Evolutionary conservation across 2,329 filamentous ascomycete genomes (phyloP).

Genomic region (Aspergillus intermedius): DNA sequence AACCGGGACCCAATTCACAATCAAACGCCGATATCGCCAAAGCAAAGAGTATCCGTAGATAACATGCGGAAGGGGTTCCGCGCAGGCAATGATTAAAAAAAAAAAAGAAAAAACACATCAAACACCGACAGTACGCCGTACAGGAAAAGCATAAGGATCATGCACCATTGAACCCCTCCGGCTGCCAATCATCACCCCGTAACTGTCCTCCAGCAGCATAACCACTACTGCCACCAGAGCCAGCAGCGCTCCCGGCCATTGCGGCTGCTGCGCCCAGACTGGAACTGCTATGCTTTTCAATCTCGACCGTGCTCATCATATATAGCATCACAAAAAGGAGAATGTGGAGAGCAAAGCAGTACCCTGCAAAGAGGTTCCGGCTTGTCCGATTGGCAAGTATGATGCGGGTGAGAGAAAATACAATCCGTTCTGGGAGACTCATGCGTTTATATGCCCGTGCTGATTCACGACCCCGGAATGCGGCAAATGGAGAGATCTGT

Average conservation of each 20-base stretch:
- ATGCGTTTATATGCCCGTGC: constrained; percentile 86
- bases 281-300: constrained; percentile 56
- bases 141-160: constrained; percentile 3
- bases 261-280: constrained; percentile 40
- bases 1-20: not conserved
- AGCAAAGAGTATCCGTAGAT: not conserved
- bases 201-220: constrained; percentile 24
- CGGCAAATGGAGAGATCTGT: constrained; percentile 90
- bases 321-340: constrained; percentile 83
- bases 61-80: not conserved
- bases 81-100: not conserved
- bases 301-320: constrained; percentile 66
- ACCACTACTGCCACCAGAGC: constrained; percentile 15
- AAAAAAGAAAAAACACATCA: not conserved
- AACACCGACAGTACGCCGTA: not conserved
- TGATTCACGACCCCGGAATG: constrained; percentile 89
- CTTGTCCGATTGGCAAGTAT: constrained; percentile 85
- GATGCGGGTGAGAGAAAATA: constrained; percentile 86
- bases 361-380: constrained; percentile 87
- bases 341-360: constrained; percentile 82
- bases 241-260: constrained; percentile 21
- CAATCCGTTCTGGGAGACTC: constrained; percentile 80
- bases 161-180: constrained; percentile 49
- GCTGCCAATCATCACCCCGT: constrained; percentile 55
- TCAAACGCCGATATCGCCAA: not conserved